Percentiles rank a stretch among this genome's conserved stretches.
phyloP scores from a whole-genome alignment of 371 early-diverging fungal species.

The Thermomucor indicae-seudaticae region DNA sequence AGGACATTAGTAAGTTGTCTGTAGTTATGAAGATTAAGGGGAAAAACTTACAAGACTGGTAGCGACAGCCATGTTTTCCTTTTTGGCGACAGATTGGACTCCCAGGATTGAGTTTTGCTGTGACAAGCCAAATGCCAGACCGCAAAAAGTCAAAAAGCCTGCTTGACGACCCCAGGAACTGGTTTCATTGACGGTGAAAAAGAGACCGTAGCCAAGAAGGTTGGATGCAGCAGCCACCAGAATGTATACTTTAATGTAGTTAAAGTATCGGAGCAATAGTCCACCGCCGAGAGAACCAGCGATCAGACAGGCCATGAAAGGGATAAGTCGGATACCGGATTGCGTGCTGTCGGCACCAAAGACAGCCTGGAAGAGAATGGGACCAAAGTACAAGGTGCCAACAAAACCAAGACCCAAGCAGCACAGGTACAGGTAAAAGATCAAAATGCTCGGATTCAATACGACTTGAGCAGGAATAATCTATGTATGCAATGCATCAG shows the following conservation, averaged over 20 bases:
- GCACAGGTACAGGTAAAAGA: slow-evolving; percentile 27
- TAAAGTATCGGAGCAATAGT: slow-evolving; percentile 13
- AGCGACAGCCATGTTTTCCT: slow-evolving; percentile 60
- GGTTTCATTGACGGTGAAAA: slow-evolving; percentile 28
- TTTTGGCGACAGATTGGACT: slow-evolving; percentile 49
- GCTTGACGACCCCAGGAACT: slow-evolving; percentile 36
- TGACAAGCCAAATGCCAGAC: slow-evolving; percentile 57
- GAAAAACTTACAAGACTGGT: slow-evolving; percentile 33
- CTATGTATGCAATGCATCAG: slow-evolving; percentile 1
- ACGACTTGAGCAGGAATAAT: slow-evolving; percentile 13
- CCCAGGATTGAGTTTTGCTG: slow-evolving; percentile 62
- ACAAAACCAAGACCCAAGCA: slow-evolving; percentile 63
- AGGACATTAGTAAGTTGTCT: not conserved
- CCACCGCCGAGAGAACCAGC: slow-evolving; percentile 30
- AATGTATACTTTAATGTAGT: slow-evolving; percentile 24
- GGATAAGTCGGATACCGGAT: slow-evolving; percentile 43
- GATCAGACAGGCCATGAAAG: slow-evolving; percentile 38
- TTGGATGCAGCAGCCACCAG: slow-evolving; percentile 27
- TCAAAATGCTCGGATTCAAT: slow-evolving; percentile 9
- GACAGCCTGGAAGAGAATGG: slow-evolving; percentile 52
- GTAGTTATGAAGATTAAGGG: not conserved
- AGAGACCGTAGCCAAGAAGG: slow-evolving; percentile 36
- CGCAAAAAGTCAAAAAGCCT: slow-evolving; percentile 35
- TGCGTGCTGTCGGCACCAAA: slow-evolving; percentile 33
- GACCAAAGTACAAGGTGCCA: slow-evolving; percentile 67